These are phyloP conservation scores for Magnolia sinica DNA, from an alignment of 164 flowering plant species.

Conservation along the genomic window DNA sequence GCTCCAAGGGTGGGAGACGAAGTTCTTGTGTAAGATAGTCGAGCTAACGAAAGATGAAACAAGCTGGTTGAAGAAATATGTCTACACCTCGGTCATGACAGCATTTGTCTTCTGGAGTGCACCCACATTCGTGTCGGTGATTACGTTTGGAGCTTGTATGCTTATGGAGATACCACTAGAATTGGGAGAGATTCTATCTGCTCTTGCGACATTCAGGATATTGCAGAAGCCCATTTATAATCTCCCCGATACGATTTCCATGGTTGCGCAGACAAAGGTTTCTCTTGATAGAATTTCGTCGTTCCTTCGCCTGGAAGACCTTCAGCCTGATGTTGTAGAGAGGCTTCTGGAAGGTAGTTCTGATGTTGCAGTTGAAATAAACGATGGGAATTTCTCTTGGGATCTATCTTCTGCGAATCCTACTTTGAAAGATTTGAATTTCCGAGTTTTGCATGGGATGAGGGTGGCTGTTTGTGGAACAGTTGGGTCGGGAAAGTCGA, in stretches of 20 bases:
- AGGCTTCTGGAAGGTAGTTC: conserved; percentile 41
- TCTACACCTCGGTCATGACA: conserved; percentile 37
- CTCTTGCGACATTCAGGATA: conserved; percentile 73
- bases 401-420: conserved; percentile 23
- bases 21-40: conserved; percentile 49
- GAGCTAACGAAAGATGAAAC: conserved; percentile 51
- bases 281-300: conserved; percentile 65
- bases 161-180: conserved; percentile 58
- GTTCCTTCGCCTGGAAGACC: conserved; percentile 55
- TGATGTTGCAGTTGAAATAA: conserved; percentile 51
- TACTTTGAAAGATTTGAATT: conserved; percentile 37
- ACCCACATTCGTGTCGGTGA: conserved; percentile 61
- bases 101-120: conserved; percentile 59
- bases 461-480: conserved; percentile 58
- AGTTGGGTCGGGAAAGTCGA: conserved; percentile 67
- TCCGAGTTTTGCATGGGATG: conserved; percentile 40
- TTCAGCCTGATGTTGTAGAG: conserved; percentile 41
- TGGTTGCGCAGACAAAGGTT: conserved; percentile 67
- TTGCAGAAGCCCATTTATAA: conserved; percentile 62
- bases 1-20: conserved; percentile 82
- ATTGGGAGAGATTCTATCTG: conserved; percentile 65
- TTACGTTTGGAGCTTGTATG: conserved; percentile 55
- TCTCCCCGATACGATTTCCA: conserved; percentile 62
- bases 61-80: conserved; percentile 52
- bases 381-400: conserved; percentile 38